phyloP scores from a whole-genome alignment of 2,329 filamentous ascomycete genomes.

The Neocucurbitaria cava region DNA sequence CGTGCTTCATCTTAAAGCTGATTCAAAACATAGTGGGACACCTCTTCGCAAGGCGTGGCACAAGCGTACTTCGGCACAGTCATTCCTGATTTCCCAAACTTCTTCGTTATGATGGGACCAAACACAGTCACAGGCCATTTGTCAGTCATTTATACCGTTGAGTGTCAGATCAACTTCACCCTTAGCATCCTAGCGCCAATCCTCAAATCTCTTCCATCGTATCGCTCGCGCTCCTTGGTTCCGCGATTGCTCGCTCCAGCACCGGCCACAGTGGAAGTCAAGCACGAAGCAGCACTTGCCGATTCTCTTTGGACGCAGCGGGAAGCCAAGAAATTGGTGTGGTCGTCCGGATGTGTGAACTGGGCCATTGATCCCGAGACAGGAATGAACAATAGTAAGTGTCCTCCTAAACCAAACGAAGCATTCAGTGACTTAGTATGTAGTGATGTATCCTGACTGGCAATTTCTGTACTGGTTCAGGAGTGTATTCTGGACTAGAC shows the following conservation, averaged over 20 bases:
- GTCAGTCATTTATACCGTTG: constrained; percentile 59
- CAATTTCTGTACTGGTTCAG: constrained; percentile 59
- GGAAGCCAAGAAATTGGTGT: constrained; percentile 55
- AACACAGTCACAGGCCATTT: constrained; percentile 59
- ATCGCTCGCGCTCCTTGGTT: constrained; percentile 29
- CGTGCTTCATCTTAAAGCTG: not conserved
- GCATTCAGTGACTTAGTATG: no score
- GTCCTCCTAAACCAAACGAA: no score
- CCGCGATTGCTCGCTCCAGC: constrained; percentile 24
- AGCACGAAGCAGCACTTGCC: constrained; percentile 40
- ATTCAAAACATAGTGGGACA: constrained; percentile 46
- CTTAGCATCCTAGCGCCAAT: constrained; percentile 54
- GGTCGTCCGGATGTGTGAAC: constrained; percentile 58
- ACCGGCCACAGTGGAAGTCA: constrained; percentile 47
- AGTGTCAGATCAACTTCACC: constrained; percentile 61
- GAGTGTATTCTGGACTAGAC: constrained; percentile 54
- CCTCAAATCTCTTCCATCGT: constrained; percentile 40
- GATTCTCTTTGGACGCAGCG: constrained; percentile 52
- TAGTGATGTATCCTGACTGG: constrained; percentile 61
- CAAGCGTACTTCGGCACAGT: constrained; percentile 60
- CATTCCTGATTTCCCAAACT: constrained; percentile 44
- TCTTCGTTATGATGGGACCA: constrained; percentile 31
- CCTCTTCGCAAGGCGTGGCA: constrained; percentile 42
- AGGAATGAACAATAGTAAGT: constrained; percentile 53
- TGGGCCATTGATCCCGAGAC: constrained; percentile 60